A percentile compares a stretch with the other conserved stretches of the same genome.
Conservation (phyloP, 345 rosid species). For the Eucalyptus marginata region DNA sequence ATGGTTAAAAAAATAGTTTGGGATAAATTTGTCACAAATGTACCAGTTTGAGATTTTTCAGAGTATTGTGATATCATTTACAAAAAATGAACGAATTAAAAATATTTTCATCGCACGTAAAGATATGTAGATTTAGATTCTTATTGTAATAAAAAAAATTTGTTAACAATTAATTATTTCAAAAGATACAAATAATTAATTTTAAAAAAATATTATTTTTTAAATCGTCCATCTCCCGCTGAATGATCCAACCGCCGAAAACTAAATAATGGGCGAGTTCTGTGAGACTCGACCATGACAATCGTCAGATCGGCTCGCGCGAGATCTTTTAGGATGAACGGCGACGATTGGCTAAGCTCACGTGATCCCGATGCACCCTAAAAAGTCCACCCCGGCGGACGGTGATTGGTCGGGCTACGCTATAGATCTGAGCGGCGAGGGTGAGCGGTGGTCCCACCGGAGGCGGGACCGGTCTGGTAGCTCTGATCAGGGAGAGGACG, state of each 20-base stretch:
- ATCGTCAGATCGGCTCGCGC: not conserved
- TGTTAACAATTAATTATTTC: fast-evolving
- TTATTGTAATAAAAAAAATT: not conserved
- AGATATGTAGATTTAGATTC: fast-evolving
- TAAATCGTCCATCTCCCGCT: not conserved
- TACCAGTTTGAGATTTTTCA: too few species aligned
- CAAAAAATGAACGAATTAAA: not conserved
- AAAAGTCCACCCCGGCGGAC: not conserved
- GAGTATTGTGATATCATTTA: too few species aligned
- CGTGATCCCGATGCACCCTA: not conserved
- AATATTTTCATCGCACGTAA: fast-evolving
- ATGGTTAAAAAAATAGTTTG: too few species aligned
- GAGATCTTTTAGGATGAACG: not conserved
- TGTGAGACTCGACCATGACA: not conserved
- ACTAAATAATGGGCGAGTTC: not conserved
- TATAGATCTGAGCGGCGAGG: not conserved
- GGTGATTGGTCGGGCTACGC: not conserved
- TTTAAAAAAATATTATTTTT: not conserved
- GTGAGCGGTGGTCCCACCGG: not conserved
- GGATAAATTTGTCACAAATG: too few species aligned
- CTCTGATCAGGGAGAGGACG: not conserved
- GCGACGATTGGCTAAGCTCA: not conserved
- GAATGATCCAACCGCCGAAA: not conserved
- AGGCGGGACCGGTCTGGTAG: not conserved
- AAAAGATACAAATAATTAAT: fast-evolving